Percentiles rank a stretch among this genome's conserved stretches.
These are phyloP conservation scores for Pythium diclinum DNA, from an alignment of 352 stramenopile species.

Conservation along the genomic window DNA sequence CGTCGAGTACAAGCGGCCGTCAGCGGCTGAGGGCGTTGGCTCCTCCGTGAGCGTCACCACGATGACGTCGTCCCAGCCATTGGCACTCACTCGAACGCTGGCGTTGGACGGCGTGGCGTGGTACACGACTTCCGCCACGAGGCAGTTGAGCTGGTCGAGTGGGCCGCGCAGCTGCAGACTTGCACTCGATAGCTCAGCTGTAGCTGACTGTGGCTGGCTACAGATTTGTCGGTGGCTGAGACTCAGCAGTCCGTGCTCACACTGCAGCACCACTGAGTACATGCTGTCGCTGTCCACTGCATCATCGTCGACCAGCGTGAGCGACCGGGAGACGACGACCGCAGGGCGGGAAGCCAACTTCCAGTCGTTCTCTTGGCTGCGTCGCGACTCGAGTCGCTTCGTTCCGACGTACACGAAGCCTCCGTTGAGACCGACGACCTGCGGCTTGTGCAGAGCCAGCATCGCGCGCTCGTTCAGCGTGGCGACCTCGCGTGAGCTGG, in stretches of 20 bases:
- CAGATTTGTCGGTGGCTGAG: conserved; percentile 29
- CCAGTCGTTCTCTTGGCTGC: not conserved
- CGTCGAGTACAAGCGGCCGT: conserved; percentile 30
- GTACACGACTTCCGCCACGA: conserved; percentile 48
- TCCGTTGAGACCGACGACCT: conserved; percentile 8
- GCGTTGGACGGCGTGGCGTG: conserved; percentile 15
- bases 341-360: not conserved
- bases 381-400: not conserved
- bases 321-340: conserved; percentile 21
- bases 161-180: conserved; percentile 24
- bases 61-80: conserved; percentile 33
- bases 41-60: conserved; percentile 39
- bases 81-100: not conserved
- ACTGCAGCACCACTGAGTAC: conserved; percentile 33
- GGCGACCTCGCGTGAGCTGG: conserved; percentile 33
- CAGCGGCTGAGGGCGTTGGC: not conserved
- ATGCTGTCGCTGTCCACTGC: not conserved
- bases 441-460: conserved; percentile 21
- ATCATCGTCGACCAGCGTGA: conserved; percentile 41
- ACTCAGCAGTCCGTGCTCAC: conserved; percentile 35
- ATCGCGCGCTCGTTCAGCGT: conserved; percentile 34
- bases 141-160: conserved; percentile 45
- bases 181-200: not conserved
- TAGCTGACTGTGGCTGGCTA: not conserved
- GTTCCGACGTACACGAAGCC: conserved; percentile 31